Conservation (phyloP, 306 rosid species). For the Ammopiptanthus mongolicus region DNA sequence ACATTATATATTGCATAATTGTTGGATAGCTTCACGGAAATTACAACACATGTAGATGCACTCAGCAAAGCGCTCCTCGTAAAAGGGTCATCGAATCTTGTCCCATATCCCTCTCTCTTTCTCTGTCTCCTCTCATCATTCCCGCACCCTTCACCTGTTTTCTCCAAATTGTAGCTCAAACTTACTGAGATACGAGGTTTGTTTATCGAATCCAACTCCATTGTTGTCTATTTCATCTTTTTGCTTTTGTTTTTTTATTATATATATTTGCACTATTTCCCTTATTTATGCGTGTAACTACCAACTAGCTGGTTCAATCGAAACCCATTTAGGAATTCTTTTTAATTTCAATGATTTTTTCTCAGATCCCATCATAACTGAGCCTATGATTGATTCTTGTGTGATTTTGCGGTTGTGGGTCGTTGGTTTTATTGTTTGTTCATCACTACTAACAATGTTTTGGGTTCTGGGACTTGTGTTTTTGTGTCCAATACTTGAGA, state of each 20-base stretch:
- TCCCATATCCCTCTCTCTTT: neutral
- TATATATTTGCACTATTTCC: neutral
- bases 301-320: neutral
- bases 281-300: neutral
- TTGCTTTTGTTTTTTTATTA: neutral
- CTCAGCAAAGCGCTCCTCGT: neutral
- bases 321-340: neutral
- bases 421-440: neutral
- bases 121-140: neutral
- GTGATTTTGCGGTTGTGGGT: neutral
- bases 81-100: conserved; percentile 7
- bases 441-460: neutral
- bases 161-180: neutral
- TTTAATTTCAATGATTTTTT: neutral
- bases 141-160: neutral
- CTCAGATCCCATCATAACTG: conserved; percentile 20
- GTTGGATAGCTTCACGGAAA: neutral
- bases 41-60: neutral
- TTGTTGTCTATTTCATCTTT: neutral
- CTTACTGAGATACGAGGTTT: conserved; percentile 9
- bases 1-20: neutral
- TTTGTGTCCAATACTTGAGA: neutral
- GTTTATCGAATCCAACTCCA: neutral
- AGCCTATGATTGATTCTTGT: neutral
- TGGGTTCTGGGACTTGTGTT: neutral